These are phyloP conservation scores for Sodiomyces alkalinus DNA, from an alignment of 2,329 filamentous ascomycete species.

Conservation along the genomic window DNA sequence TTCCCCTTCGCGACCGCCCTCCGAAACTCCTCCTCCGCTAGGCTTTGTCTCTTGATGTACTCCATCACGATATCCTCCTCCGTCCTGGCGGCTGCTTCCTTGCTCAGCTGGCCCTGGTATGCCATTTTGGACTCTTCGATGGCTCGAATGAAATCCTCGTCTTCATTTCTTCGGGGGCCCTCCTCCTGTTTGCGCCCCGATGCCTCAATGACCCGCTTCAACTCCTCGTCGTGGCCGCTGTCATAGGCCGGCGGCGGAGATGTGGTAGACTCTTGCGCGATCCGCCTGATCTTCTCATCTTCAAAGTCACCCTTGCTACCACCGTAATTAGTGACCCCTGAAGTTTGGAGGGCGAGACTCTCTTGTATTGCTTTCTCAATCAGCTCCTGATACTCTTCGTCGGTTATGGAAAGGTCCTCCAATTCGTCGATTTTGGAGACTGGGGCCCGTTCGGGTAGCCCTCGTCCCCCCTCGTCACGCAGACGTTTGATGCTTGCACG, in stretches of 20 bases:
- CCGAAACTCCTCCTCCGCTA: conserved; percentile 47
- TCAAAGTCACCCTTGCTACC: conserved; percentile 10
- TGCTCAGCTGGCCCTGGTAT: conserved; percentile 26
- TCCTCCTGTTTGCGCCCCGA: conserved; percentile 17
- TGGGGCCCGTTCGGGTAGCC: conserved; percentile 5
- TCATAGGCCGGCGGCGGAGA: no score
- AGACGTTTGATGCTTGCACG: conserved; percentile 52
- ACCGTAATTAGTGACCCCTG: conserved; percentile 9
- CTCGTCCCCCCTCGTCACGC: conserved; percentile 11
- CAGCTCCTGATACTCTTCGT: conserved; percentile 41
- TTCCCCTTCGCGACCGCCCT: conserved; percentile 18
- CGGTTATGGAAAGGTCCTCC: conserved; percentile 30
- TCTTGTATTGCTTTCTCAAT: conserved; percentile 40
- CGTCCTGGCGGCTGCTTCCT: conserved; percentile 26
- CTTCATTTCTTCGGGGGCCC: no score
- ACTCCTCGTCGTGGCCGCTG: conserved; percentile 19
- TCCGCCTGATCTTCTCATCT: conserved; percentile 23
- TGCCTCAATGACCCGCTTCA: conserved; percentile 24
- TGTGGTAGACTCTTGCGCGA: conserved; percentile 22
- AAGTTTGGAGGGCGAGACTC: conserved; percentile 23
- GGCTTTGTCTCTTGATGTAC: conserved; percentile 63
- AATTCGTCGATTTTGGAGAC: conserved; percentile 15
- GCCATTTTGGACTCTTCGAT: conserved; percentile 30
- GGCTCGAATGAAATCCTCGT: conserved; percentile 29
- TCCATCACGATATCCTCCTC: conserved; percentile 65